Evolutionary conservation across 331 rosid species (phyloP), one percentile per base, ranked within the genome.

Genomic region (Cydonia oblonga): DNA sequence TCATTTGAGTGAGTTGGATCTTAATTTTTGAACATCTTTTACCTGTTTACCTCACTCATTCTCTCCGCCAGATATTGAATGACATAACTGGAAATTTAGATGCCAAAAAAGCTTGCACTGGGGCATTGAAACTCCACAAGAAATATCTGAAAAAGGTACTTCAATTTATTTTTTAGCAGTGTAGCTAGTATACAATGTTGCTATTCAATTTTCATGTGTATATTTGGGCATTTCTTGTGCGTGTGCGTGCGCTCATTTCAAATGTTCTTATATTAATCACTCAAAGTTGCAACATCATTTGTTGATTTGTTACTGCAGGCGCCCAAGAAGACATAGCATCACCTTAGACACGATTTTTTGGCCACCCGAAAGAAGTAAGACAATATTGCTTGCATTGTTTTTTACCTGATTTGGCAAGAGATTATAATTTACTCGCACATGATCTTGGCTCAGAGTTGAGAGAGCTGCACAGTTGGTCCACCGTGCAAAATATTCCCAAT

Each of bases 121-220:
- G 96, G 30, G 99, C 99, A 44, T 84, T 95, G 97, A 95, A 95
- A 80, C 96, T 95, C 69, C 99, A 95, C 85, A 95, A 81, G 79
- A 95, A 95, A 69, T 95, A 91, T 82, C 88, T 91, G 30, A 95
- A 56, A 71, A 95, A 91, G 99, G 99, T 95, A 83, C 24, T 14
- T 29, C 5, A 11, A 5, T 38, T 42, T 26, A 18, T 56, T 12
- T 19, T 5, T 5, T 0, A 5, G n/a, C 68, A 5, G 28, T 65
- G 15, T 20, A 5, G n/a, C n/a, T n/a, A n/a, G 58, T 23, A 30
- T 22, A 24, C 24, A 57, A 22, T 11, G 51, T 8, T 30, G 38
- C 19, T 38, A 66, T 42, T 10, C 18, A 54, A 28, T 28, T 5
- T 54, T 38, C 42, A 9, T 56, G 12, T 70, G 25, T 60, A 19